These are phyloP conservation scores for Firmiana major DNA, from an alignment of 345 rosid genomes.

Conservation along the genomic window DNA sequence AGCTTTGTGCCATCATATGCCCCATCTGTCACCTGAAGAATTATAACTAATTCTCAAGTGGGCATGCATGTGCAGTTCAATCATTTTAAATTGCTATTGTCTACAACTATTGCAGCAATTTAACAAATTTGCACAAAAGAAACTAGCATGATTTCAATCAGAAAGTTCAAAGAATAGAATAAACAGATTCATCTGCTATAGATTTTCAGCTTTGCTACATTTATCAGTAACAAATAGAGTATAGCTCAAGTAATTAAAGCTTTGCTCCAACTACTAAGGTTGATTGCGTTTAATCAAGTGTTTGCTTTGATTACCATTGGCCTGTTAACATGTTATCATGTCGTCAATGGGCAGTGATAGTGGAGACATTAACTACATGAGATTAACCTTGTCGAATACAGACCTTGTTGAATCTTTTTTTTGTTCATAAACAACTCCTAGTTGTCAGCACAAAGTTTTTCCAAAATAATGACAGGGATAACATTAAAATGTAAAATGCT, in stretches of 20 bases:
- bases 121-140: not conserved
- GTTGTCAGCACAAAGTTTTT: not conserved
- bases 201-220: constrained; percentile 1
- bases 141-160: not conserved
- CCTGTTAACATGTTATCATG: not conserved
- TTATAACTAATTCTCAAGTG: not conserved
- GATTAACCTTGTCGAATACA: not conserved
- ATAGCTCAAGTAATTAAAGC: not conserved
- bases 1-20: constrained; percentile 72
- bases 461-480: not conserved
- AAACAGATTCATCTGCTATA: not conserved
- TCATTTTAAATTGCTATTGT: not conserved
- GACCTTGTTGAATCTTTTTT: not conserved
- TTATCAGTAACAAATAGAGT: not conserved
- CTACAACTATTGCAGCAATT: not conserved
- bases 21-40: constrained; percentile 59
- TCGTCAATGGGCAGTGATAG: not conserved
- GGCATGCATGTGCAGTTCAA: not conserved
- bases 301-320: not conserved
- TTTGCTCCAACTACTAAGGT: not conserved
- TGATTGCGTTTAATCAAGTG: not conserved
- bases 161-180: not conserved
- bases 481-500: not conserved
- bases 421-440: not conserved
- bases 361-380: not conserved